These are phyloP conservation scores for Calophaca sinica DNA, from an alignment of 306 rosid species.

Conservation along the genomic window DNA sequence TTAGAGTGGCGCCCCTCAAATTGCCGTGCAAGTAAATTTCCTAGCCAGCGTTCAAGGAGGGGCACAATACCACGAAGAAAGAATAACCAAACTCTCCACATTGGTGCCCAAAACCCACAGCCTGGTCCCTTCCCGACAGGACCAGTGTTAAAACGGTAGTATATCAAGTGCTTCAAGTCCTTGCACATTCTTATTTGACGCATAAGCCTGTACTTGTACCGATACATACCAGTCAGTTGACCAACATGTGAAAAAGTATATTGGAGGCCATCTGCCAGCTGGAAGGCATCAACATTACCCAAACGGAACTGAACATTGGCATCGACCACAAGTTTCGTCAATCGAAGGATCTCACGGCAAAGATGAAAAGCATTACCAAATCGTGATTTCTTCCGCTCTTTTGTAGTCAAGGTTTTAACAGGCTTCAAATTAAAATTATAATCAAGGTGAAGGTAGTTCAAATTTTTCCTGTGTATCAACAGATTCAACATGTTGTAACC, in stretches of 20 bases:
- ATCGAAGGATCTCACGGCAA: conserved; percentile 95
- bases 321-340: conserved; percentile 99
- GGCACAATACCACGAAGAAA: conserved; percentile 99
- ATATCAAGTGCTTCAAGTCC: conserved; percentile 94
- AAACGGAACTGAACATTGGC: conserved; percentile 97
- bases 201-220: conserved; percentile 98
- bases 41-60: conserved; percentile 94
- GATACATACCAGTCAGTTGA: conserved; percentile 98
- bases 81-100: conserved; percentile 99
- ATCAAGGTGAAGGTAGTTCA: conserved; percentile 98
- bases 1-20: conserved; percentile 99
- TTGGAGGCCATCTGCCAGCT: conserved; percentile 97
- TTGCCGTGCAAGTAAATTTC: conserved; percentile 95
- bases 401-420: conserved; percentile 93
- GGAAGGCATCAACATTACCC: conserved; percentile 99
- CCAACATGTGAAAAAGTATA: conserved; percentile 98
- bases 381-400: conserved; percentile 95
- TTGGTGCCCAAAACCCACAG: conserved; percentile 99
- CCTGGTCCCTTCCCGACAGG: conserved; percentile 99
- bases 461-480: conserved; percentile 92
- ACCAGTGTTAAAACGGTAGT: conserved; percentile 98
- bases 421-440: conserved; percentile 97
- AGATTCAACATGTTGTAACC: conserved; percentile 98
- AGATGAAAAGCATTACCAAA: conserved; percentile 99
- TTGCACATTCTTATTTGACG: conserved; percentile 99